Base-by-base conservation (phyloP, 768 basidiomycete species). In the Mycena rebaudengoi region DNA sequence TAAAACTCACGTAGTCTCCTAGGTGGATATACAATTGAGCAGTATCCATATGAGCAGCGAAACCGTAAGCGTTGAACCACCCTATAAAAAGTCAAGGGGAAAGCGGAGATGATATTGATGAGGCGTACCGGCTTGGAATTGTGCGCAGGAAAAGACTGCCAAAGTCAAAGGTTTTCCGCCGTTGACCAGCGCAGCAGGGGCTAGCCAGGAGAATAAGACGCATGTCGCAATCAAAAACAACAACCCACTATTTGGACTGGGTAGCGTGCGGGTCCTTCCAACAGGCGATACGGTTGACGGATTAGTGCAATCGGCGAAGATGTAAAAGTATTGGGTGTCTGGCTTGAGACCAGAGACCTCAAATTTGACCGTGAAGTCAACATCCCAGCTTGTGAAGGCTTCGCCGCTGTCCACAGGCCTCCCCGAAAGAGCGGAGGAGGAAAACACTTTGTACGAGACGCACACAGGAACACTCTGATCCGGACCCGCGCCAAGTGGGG, bases 31-130 rank as follows among this genome's bases (percentile, higher is more conserved):
- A 87, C 33, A 86, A 73, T 62, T 88, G 85, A 1, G 85, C 80
- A 13, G 78, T 77, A 13, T 83, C 83, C 61, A 85, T 85, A 60
- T 81, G 82, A 16, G 85, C 82, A 7, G 85, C 86, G 50, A 82
- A 79, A 4, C 83, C 85, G 68, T 88, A 89, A 11, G 86, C 86
- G 72, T 87, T 88, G 77, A 88, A 89, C 75, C 80, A 86, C 1
- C 86, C 86, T 83, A 66, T 43, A 33, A 10, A 25, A 2, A 48
- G 25, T 37, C 4, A 14, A 44, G 13, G 18, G 5, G 29, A 45
- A 33, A 3, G 43, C 10, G 4, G 39, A 45, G 23, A 28, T 4
- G 37, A 26, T n/a, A 20, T 3, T 10, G 11, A 7, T 20, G 14
- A 6, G 50, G 66, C 74, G 23, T 53, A 81, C 85, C 84, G 40